Evolutionary conservation across 1,284 basidiomycete species (phyloP).

Genomic region (Phellinidium pouzarii): DNA sequence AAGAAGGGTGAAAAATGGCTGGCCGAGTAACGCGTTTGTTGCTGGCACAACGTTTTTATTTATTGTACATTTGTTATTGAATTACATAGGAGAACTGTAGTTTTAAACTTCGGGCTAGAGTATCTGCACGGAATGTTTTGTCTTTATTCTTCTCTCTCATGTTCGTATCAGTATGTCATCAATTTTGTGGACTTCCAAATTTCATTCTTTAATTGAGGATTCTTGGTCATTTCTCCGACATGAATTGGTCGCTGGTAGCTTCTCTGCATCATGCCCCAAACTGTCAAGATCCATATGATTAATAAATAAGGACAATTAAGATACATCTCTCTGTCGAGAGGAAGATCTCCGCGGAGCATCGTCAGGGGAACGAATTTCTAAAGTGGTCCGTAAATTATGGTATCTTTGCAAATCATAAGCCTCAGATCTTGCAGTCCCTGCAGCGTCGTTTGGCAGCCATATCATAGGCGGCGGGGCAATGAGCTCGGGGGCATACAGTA

Average conservation of each 20-base stretch:
- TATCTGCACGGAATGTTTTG: constrained; percentile 13
- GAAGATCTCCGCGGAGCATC: constrained; percentile 33
- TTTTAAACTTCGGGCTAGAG: constrained; percentile 17
- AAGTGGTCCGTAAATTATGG: constrained; percentile 55
- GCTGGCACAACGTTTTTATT: not conserved
- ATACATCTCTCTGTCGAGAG: constrained; percentile 8
- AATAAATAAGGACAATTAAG: constrained; percentile 9
- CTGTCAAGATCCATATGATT: not conserved
- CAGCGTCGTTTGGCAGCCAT: constrained; percentile 71
- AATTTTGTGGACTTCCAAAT: not conserved
- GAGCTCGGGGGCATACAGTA: constrained; percentile 76
- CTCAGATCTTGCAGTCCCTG: constrained; percentile 64
- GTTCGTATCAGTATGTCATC: constrained; percentile 9
- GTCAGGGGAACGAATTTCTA: constrained; percentile 57
- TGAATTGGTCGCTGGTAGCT: not conserved
- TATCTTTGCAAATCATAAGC: constrained; percentile 65
- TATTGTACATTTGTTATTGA: constrained; percentile 17
- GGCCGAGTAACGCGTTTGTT: constrained; percentile 46
- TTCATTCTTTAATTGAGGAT: constrained; percentile 5
- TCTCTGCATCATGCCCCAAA: not conserved
- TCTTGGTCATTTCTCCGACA: not conserved
- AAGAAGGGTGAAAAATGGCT: constrained; percentile 88
- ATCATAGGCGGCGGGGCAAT: constrained; percentile 69
- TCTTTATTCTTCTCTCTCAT: constrained; percentile 12
- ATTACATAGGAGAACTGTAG: constrained; percentile 12